These are phyloP conservation scores for Trametes cinnabarina DNA, from an alignment of 768 basidiomycete genomes.

Conservation along the genomic window DNA sequence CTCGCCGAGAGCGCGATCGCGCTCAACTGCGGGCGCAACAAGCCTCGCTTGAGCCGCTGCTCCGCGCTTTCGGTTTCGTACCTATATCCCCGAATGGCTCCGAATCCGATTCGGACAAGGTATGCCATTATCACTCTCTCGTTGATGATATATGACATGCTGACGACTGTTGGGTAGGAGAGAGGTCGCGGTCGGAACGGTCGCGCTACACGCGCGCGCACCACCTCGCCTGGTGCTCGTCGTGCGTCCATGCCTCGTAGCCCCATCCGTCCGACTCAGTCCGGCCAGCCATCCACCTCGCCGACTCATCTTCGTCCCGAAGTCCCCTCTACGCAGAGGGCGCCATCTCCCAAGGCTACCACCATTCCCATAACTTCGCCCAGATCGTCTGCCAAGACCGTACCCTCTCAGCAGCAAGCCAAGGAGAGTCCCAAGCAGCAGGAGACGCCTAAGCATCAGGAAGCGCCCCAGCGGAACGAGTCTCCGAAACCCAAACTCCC, in stretches of 20 bases:
- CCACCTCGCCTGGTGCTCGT: conserved; percentile 10
- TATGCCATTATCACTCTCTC: not conserved
- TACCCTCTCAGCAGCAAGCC: not conserved
- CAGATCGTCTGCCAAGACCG: not conserved
- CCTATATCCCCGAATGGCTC: not conserved
- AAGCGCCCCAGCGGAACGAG: not conserved
- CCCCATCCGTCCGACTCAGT: not conserved
- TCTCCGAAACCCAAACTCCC: conserved; percentile 1
- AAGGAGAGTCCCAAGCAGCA: not conserved
- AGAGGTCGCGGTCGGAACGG: not conserved
- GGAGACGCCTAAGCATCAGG: not conserved
- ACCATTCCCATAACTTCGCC: conserved; percentile 15
- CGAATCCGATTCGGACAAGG: conserved; percentile 15
- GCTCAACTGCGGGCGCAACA: conserved; percentile 8
- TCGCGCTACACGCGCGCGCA: conserved; percentile 9
- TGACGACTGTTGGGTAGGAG: not conserved
- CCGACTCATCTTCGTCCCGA: conserved; percentile 1
- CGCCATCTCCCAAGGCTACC: conserved; percentile 2
- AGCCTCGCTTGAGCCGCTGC: conserved; percentile 16
- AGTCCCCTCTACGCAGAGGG: conserved; percentile 1
- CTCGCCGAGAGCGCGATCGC: conserved; percentile 5
- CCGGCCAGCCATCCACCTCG: not conserved
- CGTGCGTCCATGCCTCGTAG: conserved; percentile 4
- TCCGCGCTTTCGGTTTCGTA: conserved; percentile 14
- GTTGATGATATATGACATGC: not conserved